Evolutionary conservation across 2,329 filamentous ascomycete genomes (phyloP).

Genomic region (Talaromyces pinophilus): DNA sequence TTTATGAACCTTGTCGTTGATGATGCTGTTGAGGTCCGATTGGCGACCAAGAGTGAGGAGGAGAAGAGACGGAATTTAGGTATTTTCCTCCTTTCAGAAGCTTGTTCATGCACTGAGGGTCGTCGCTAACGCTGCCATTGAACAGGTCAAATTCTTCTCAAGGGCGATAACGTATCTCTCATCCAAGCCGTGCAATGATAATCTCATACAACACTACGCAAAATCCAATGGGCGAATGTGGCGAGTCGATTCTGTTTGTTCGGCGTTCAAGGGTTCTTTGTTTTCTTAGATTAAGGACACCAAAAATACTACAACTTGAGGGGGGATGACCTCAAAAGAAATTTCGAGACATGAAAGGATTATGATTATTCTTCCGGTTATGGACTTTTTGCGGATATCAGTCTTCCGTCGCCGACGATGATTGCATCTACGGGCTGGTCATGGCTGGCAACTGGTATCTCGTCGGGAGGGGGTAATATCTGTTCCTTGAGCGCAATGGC

Average conservation of each 20-base stretch:
- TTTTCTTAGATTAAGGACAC: constrained; percentile 14
- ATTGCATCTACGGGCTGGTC: constrained; percentile 81
- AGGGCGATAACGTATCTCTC: constrained; percentile 84
- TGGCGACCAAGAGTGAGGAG: constrained; percentile 76
- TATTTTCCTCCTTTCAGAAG: constrained; percentile 42
- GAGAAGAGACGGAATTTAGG: constrained; percentile 78
- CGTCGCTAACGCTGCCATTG: background rate
- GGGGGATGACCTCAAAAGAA: background rate
- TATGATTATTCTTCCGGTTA: constrained; percentile 25
- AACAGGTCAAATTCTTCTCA: constrained; percentile 78
- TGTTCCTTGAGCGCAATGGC: constrained; percentile 87
- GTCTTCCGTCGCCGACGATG: constrained; percentile 68
- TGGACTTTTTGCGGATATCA: constrained; percentile 41
- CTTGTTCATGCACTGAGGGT: no score
- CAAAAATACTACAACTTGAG: constrained; percentile 14
- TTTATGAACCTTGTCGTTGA: constrained; percentile 99
- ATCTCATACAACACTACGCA: constrained; percentile 1
- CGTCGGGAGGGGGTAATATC: constrained; percentile 65
- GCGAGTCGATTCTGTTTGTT: constrained; percentile 11
- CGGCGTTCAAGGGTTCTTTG: constrained; percentile 26
- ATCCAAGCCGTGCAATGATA: constrained; percentile 61
- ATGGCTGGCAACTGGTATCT: constrained; percentile 71
- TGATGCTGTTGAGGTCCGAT: constrained; percentile 88
- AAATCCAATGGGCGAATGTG: background rate
- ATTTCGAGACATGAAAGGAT: background rate